These are phyloP conservation scores for Odontarrhena argentea DNA, from an alignment of 345 rosid species.

Conservation along the genomic window DNA sequence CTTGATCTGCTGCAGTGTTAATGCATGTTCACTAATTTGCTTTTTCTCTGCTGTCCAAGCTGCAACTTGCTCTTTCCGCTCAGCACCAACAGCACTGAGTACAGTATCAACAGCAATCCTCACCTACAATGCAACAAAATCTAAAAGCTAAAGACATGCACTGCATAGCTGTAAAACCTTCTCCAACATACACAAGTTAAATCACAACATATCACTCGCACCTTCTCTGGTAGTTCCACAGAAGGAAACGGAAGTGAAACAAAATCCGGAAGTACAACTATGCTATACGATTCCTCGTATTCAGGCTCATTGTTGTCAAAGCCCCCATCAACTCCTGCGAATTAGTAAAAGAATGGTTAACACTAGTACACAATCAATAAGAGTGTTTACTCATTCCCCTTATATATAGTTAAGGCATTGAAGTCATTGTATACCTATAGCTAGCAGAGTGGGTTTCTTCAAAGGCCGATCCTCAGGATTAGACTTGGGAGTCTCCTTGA, in stretches of 20 bases:
- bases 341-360: background rate
- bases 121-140: constrained; percentile 52
- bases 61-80: constrained; percentile 82
- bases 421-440: constrained; percentile 62
- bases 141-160: constrained; percentile 24
- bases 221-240: constrained; percentile 99
- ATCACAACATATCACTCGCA: constrained; percentile 29
- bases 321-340: constrained; percentile 88
- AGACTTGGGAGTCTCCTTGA: constrained; percentile 73
- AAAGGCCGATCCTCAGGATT: constrained; percentile 85
- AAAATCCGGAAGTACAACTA: constrained; percentile 77
- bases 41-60: constrained; percentile 96
- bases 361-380: background rate
- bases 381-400: background rate
- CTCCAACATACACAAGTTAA: constrained; percentile 5
- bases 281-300: constrained; percentile 70
- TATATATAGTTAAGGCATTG: background rate
- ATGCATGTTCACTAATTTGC: constrained; percentile 73
- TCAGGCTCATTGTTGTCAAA: constrained; percentile 86
- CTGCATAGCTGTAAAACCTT: background rate
- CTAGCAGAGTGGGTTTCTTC: constrained; percentile 88
- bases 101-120: constrained; percentile 90
- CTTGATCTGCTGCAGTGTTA: constrained; percentile 73
- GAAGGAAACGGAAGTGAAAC: constrained; percentile 80
- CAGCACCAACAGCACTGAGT: constrained; percentile 80